phyloP scores from a whole-genome alignment of 1,284 basidiomycete genomes.

The Xanthoconium separans region DNA sequence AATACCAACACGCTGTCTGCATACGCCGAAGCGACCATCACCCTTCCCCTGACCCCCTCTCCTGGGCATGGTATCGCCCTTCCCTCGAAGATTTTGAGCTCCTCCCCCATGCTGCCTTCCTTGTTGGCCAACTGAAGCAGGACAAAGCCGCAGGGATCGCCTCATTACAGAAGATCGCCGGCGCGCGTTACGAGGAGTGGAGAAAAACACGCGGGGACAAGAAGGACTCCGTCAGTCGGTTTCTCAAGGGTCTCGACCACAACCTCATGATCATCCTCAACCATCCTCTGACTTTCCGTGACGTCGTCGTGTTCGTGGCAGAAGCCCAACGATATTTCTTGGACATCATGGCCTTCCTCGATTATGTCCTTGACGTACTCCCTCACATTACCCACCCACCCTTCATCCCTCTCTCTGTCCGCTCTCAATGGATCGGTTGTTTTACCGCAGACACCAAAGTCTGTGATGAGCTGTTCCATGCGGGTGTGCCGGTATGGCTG shows the following conservation, averaged over 20 bases:
- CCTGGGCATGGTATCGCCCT: constrained; percentile 12
- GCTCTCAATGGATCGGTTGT: no score
- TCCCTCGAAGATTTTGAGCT: background rate
- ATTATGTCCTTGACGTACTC: no score
- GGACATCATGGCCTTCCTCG: background rate
- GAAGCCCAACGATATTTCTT: constrained; percentile 3
- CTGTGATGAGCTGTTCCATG: no score
- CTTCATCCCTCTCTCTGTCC: no score
- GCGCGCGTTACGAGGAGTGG: background rate
- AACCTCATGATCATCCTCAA: background rate
- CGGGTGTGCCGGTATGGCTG: no score
- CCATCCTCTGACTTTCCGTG: background rate
- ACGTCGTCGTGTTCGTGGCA: background rate
- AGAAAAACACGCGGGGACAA: background rate
- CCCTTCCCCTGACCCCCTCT: background rate
- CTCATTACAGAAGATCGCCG: background rate
- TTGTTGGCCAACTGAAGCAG: constrained; percentile 1
- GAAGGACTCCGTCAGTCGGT: background rate
- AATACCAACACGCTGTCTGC: constrained; percentile 2
- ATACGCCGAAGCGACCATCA: background rate
- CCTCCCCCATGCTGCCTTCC: background rate
- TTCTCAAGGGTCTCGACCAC: background rate
- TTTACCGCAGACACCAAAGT: no score
- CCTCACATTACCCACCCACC: no score
- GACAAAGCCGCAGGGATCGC: background rate